Conservation (phyloP, 1,139 yeast genomes). For the Lodderomyces elongisporus region DNA sequence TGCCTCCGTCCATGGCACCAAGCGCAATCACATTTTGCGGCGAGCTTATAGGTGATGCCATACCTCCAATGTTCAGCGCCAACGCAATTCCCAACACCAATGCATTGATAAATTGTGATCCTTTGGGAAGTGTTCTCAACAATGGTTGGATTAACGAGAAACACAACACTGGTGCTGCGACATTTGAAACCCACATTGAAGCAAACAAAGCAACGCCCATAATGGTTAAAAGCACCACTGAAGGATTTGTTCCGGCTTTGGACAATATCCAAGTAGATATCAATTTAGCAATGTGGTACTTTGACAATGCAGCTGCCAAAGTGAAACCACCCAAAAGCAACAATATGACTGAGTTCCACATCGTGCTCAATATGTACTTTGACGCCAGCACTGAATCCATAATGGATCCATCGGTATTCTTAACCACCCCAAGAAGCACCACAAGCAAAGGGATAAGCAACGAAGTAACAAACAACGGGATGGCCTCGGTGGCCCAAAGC, state of each 20-base stretch:
- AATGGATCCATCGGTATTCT: slow-evolving; percentile 51
- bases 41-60: slow-evolving; percentile 78
- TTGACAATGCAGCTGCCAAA: slow-evolving; percentile 67
- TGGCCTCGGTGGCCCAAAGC: slow-evolving; percentile 70
- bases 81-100: slow-evolving; percentile 67
- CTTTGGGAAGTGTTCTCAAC: slow-evolving; percentile 56
- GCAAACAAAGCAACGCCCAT: slow-evolving; percentile 67
- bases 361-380: slow-evolving; percentile 47
- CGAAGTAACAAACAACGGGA: slow-evolving; percentile 66
- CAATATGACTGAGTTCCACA: slow-evolving; percentile 76
- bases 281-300: slow-evolving; percentile 64
- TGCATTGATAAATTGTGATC: slow-evolving; percentile 58
- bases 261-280: slow-evolving; percentile 62
- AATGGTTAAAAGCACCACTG: slow-evolving; percentile 55
- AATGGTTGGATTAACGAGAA: slow-evolving; percentile 64
- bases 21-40: slow-evolving; percentile 76
- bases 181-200: slow-evolving; percentile 77
- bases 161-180: slow-evolving; percentile 73
- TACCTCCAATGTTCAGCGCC: slow-evolving; percentile 70
- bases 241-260: slow-evolving; percentile 63
- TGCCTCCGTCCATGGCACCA: slow-evolving; percentile 60
- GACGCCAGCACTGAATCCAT: slow-evolving; percentile 55
- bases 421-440: slow-evolving; percentile 49
- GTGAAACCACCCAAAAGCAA: slow-evolving; percentile 69
- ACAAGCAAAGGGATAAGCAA: slow-evolving; percentile 59